Conservation (phyloP, 2,329 filamentous ascomycete species). For the Laburnicola sp. region DNA sequence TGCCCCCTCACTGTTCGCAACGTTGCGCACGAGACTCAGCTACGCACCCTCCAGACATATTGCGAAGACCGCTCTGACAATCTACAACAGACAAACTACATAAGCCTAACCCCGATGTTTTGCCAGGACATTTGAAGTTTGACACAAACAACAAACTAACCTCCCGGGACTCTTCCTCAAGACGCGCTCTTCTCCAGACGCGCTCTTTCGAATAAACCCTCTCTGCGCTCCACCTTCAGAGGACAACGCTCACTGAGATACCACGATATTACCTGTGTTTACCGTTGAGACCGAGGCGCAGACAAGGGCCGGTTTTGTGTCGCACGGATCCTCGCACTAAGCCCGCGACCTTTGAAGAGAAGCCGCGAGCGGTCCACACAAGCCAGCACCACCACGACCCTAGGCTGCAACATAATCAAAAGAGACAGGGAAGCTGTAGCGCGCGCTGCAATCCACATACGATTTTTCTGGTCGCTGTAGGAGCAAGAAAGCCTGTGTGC, state of each 20-base stretch:
- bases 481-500: constrained; percentile 17
- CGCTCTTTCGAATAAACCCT: not conserved
- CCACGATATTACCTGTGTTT: not conserved
- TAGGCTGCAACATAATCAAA: constrained; percentile 27
- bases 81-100: not conserved
- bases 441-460: constrained; percentile 23
- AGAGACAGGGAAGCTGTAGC: constrained; percentile 13
- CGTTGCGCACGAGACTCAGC: not conserved
- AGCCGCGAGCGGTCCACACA: constrained; percentile 25
- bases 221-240: not conserved
- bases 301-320: not conserved
- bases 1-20: not conserved
- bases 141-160: too few species aligned
- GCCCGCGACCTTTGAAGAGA: constrained; percentile 21
- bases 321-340: constrained; percentile 19
- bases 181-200: not conserved
- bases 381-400: constrained; percentile 20
- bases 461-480: constrained; percentile 20
- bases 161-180: too few species aligned
- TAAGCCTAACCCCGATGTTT: too few species aligned
- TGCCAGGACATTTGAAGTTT: too few species aligned
- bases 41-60: not conserved
- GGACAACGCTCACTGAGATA: not conserved
- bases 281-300: constrained; percentile 5
- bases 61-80: not conserved